These are phyloP conservation scores for Agastache rugosa DNA, from an alignment of 257 asterid species.

Conservation along the genomic window DNA sequence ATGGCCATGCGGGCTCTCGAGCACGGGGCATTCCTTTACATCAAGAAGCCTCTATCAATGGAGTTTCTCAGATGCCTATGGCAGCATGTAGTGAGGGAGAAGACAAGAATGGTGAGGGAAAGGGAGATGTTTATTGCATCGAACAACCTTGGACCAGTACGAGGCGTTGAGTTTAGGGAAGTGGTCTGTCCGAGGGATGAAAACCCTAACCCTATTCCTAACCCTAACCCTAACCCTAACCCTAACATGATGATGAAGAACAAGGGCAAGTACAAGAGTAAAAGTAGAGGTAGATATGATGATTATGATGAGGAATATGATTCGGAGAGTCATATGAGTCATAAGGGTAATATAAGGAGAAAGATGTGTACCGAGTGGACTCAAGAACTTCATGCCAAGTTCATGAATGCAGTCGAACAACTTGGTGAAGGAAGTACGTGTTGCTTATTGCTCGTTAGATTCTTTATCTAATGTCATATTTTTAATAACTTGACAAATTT, in stretches of 20 bases:
- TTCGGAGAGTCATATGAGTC: background rate
- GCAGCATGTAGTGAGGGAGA: constrained; percentile 60
- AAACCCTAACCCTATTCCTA: constrained; percentile 26
- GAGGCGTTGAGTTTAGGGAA: constrained; percentile 30
- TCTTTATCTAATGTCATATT: background rate
- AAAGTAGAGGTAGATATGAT: background rate
- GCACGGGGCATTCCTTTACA: constrained; percentile 48
- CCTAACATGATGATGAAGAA: constrained; percentile 22
- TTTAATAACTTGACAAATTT: background rate
- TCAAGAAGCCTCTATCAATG: constrained; percentile 41
- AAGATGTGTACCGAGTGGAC: constrained; percentile 60
- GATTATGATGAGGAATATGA: constrained; percentile 6
- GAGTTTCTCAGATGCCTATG: constrained; percentile 48
- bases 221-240: constrained; percentile 18
- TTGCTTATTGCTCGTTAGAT: background rate
- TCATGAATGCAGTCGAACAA: constrained; percentile 45
- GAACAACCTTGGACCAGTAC: background rate
- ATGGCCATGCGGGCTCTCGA: constrained; percentile 53
- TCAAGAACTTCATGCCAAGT: constrained; percentile 49
- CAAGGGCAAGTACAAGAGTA: constrained; percentile 34
- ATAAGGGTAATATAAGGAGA: constrained; percentile 33
- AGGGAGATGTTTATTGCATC: constrained; percentile 24
- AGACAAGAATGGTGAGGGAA: constrained; percentile 28
- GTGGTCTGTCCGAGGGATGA: background rate
- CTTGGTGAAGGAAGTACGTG: constrained; percentile 63